These are phyloP conservation scores for Puccinia horiana DNA, from an alignment of 1,284 basidiomycete genomes.

Conservation along the genomic window DNA sequence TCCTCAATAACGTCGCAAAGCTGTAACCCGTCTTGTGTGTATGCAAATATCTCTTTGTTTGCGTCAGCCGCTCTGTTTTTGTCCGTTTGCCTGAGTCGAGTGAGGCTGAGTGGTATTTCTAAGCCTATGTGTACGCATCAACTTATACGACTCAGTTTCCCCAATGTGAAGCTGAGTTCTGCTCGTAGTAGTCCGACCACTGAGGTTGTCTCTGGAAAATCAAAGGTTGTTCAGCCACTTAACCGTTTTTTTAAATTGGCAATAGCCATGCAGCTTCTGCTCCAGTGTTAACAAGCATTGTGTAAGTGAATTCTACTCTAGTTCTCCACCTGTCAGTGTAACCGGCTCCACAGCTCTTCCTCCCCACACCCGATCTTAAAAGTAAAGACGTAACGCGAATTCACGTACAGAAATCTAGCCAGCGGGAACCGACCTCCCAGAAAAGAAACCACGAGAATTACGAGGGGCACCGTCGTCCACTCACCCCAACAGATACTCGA, in stretches of 20 bases:
- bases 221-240: background rate
- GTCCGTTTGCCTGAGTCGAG: conserved; percentile 4
- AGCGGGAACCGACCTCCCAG: background rate
- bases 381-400: background rate
- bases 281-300: background rate
- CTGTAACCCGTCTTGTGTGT: background rate
- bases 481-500: background rate
- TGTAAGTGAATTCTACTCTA: background rate
- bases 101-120: background rate
- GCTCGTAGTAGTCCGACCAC: background rate
- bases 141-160: conserved; percentile 13
- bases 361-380: background rate
- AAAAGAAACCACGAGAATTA: background rate
- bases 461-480: background rate
- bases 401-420: background rate
- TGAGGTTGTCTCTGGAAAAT: background rate
- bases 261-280: conserved; percentile 7
- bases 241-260: background rate
- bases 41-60: background rate
- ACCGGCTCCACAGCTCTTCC: background rate
- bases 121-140: background rate
- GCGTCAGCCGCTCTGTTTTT: background rate
- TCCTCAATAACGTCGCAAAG: background rate
- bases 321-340: background rate
- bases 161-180: conserved; percentile 10